These are phyloP conservation scores for Termitomyces eurrhizus DNA, from an alignment of 768 basidiomycete species.

Conservation along the genomic window DNA sequence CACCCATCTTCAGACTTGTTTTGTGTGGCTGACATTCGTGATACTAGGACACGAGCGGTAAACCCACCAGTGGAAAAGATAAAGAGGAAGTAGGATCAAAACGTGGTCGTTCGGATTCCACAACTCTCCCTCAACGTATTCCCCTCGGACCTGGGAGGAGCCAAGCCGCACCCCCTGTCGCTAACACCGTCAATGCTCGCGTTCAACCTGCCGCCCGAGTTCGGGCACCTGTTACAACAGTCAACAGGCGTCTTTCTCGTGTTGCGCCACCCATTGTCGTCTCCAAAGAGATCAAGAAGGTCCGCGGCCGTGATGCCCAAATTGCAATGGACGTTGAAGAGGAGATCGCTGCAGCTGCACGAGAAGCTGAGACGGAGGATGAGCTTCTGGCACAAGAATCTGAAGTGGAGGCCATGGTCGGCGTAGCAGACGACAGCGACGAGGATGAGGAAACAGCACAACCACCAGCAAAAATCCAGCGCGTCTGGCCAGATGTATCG, in stretches of 20 bases:
- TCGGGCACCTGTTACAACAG: slow-evolving; percentile 24
- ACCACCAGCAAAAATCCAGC: slow-evolving; percentile 37
- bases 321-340: slow-evolving; percentile 69
- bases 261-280: slow-evolving; percentile 39
- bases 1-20: slow-evolving; percentile 9
- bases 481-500: slow-evolving; percentile 72
- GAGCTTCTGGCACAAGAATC: slow-evolving; percentile 39
- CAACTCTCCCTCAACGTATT: slow-evolving; percentile 62
- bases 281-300: slow-evolving; percentile 35
- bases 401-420: slow-evolving; percentile 65
- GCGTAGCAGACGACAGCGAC: slow-evolving; percentile 46
- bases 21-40: slow-evolving; percentile 19
- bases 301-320: slow-evolving; percentile 32
- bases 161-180: slow-evolving; percentile 38
- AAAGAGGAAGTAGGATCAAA: slow-evolving; percentile 66
- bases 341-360: slow-evolving; percentile 26
- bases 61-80: slow-evolving; percentile 50
- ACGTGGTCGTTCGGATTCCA: slow-evolving; percentile 64
- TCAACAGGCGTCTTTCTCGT: slow-evolving; percentile 37
- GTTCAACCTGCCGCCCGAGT: slow-evolving; percentile 25
- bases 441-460: slow-evolving; percentile 31
- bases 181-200: slow-evolving; percentile 37
- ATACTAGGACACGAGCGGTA: slow-evolving; percentile 43
- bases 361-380: slow-evolving; percentile 37
- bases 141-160: slow-evolving; percentile 60